Evolutionary conservation across 140 eudicot genomes (phyloP).

Genomic region (Cichorium intybus): DNA sequence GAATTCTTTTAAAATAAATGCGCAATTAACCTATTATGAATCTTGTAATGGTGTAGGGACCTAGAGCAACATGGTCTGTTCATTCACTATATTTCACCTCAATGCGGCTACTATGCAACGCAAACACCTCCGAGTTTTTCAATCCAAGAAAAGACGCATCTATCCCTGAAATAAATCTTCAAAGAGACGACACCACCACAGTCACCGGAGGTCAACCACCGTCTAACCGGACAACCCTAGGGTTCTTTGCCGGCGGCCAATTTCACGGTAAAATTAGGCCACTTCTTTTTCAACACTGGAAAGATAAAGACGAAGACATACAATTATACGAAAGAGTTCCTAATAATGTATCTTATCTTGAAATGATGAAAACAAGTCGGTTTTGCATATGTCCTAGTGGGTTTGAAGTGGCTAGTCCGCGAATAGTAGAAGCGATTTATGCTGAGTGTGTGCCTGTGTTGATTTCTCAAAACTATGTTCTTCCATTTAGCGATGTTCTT

Average conservation of each 20-base stretch:
- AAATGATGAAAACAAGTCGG: constrained; percentile 60
- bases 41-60: constrained; percentile 56
- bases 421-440: constrained; percentile 82
- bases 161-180: constrained; percentile 71
- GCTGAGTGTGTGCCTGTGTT: constrained; percentile 84
- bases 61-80: constrained; percentile 85
- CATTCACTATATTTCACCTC: constrained; percentile 74
- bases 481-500: constrained; percentile 86
- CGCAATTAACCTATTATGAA: no score
- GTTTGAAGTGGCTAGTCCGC: constrained; percentile 81
- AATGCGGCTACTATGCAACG: constrained; percentile 81
- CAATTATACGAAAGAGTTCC: constrained; percentile 50
- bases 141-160: constrained; percentile 84
- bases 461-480: constrained; percentile 61
- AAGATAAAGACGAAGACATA: constrained; percentile 59
- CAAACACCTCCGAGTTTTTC: constrained; percentile 83
- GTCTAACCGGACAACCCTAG: constrained; percentile 52
- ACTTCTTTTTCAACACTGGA: constrained; percentile 54
- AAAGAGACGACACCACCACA: constrained; percentile 35
- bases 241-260: constrained; percentile 78
- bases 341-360: constrained; percentile 34
- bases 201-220: constrained; percentile 52
- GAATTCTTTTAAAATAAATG: no score
- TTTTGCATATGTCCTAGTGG: constrained; percentile 91
- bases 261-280: constrained; percentile 70